Evolutionary conservation across 169 alveolate genomes (phyloP).

Genomic region (Eimeria maxima): DNA sequence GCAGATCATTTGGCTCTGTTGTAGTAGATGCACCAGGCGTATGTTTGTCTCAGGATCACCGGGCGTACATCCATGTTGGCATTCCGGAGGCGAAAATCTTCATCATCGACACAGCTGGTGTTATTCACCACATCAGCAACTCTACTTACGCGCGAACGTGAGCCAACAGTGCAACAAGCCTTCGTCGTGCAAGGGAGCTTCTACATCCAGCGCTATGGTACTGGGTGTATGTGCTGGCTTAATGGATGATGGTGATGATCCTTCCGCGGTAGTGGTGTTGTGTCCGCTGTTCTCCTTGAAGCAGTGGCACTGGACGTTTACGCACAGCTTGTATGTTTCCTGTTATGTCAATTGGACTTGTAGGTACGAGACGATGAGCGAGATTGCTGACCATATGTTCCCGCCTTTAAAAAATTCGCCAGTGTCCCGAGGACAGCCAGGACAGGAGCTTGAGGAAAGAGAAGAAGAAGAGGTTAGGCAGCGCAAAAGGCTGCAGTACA

Average conservation of each 20-base stretch:
- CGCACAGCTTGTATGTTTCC: not conserved
- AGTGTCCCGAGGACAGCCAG: constrained; percentile 63
- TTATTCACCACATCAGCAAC: constrained; percentile 91
- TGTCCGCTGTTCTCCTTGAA: not conserved
- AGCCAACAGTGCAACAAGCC: not conserved
- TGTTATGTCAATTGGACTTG: not conserved
- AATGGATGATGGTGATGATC: not conserved
- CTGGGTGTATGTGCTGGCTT: not conserved
- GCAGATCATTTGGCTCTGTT: not conserved
- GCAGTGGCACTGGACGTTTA: not conserved
- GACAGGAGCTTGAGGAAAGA: constrained; percentile 52
- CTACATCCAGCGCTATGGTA: not conserved
- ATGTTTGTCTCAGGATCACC: constrained; percentile 88
- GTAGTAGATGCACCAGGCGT: not conserved
- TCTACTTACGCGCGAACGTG: constrained; percentile 93
- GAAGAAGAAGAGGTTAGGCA: constrained; percentile 78
- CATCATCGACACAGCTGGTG: constrained; percentile 94
- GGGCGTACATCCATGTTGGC: constrained; percentile 96
- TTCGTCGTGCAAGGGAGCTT: not conserved
- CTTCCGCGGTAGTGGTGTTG: not conserved
- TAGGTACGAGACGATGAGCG: constrained; percentile 83
- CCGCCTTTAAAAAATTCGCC: constrained; percentile 77
- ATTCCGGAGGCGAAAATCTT: constrained; percentile 95
- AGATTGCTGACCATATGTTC: constrained; percentile 82
- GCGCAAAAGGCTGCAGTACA: constrained; percentile 67